Conservation (phyloP, 192 early-diverging fungal species). For the Mortierella hygrophila region DNA sequence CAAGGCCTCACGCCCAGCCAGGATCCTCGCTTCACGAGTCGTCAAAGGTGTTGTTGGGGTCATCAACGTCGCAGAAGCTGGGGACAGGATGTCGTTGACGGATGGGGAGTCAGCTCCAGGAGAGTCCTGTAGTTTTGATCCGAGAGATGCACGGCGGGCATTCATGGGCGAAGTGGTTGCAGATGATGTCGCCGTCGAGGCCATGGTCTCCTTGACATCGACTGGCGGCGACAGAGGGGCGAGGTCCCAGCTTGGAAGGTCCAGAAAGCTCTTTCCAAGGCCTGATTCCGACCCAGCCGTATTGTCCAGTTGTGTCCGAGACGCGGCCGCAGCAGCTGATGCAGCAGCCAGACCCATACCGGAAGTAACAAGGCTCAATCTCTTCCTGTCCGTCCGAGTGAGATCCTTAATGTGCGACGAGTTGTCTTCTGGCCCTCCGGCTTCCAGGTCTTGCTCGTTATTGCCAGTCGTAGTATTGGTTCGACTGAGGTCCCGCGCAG, state of each 20-base stretch:
- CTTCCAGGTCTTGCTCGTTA: neutral
- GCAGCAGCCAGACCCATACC: constrained; percentile 29
- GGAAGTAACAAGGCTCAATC: constrained; percentile 40
- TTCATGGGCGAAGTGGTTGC: constrained; percentile 18
- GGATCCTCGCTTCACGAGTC: constrained; percentile 29
- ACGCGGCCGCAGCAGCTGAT: neutral
- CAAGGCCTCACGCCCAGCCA: constrained; percentile 43
- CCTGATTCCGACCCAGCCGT: neutral
- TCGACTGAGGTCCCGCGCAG: neutral
- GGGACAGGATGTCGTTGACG: constrained; percentile 16
- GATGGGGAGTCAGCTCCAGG: neutral
- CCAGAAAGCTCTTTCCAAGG: constrained; percentile 9
- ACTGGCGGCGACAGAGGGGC: constrained; percentile 41
- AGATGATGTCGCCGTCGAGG: neutral
- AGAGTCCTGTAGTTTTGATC: constrained; percentile 10
- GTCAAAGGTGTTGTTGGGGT: constrained; percentile 45
- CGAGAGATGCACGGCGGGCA: neutral
- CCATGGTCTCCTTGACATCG: constrained; percentile 29
- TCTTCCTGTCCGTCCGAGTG: constrained; percentile 9
- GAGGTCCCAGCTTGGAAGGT: constrained; percentile 39
- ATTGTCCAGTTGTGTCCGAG: constrained; percentile 15
- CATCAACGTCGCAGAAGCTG: constrained; percentile 25
- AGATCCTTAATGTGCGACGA: neutral
- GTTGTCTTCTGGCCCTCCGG: constrained; percentile 1
- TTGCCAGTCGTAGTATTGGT: neutral